Evolutionary conservation across 352 stramenopile species (phyloP), one percentile per base, ranked within the genome.

Genomic region (Pythium aphanidermatum): DNA sequence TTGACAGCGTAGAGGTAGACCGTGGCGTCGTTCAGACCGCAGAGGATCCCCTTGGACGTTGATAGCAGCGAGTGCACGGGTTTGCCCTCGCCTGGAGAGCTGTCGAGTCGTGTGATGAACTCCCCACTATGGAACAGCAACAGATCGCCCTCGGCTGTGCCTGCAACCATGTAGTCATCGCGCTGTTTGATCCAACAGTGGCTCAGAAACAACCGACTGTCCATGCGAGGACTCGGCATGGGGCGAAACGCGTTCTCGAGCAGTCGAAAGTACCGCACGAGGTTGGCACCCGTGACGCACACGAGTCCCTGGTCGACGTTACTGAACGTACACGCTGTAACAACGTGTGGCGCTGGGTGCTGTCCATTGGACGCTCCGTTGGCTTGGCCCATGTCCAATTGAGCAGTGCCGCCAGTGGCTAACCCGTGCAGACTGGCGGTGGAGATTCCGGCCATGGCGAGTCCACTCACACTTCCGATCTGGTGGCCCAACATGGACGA

Each of bases 191-290:
- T 65, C 92, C 92, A 98, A 26, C 63, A 65, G 58, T 96, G 88
- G 28, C 72, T 77, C 2, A 88, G 60, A 23, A 97, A 86, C n/a
- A 76, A 65, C 29, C 87, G 65, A 17, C 46, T 53, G 10, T 92
- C 73, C 38, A 96, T 70, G 13, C 70, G 71, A 30, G 81, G 74
- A 42, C 68, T 90, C 23, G 87, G 84, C 65, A 96, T 84, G 24
- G 82, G 72, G 4, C 83, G 70, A 32, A 96, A 80, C 13, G 87
- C 60, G 39, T 80, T 89, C 48, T 97, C 90, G 2, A 87, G 63
- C n/a, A 97, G 65, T 24, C 88, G 74, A 30, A 96, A 97, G 62
- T 95, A 97, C 26, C 89, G 80, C 28, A 97, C 71, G 52, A 89
- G 65, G 35, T 75, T 76, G 16, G 68, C 62, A 16, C 87, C 86